Evolutionary conservation across 2,329 filamentous ascomycete genomes (phyloP).

Genomic region (Aspergillus tanneri): DNA sequence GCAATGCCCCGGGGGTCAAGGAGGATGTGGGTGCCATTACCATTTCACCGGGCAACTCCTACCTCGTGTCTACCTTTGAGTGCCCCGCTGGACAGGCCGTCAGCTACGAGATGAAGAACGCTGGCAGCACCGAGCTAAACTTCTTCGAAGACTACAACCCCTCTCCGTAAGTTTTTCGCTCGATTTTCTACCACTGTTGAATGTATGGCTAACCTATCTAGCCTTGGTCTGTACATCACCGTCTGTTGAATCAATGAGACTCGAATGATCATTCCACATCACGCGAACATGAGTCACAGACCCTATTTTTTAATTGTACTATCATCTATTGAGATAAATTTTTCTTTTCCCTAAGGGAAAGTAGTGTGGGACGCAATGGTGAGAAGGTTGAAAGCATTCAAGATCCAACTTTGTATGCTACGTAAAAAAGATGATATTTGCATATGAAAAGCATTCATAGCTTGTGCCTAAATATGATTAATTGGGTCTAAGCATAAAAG

Average conservation of each 20-base stretch:
- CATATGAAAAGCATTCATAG: background rate
- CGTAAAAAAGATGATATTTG: too few relatives aligned
- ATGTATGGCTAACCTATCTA: slow-evolving; percentile 19
- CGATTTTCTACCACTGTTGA: background rate
- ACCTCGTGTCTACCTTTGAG: slow-evolving; percentile 53
- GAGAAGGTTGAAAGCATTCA: too few relatives aligned
- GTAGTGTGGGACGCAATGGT: slow-evolving; percentile 1
- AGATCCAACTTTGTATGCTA: too few relatives aligned
- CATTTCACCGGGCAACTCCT: slow-evolving; percentile 56
- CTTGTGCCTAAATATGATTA: background rate
- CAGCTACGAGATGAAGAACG: slow-evolving; percentile 53
- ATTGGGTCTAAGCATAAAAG: background rate
- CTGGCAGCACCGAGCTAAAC: slow-evolving; percentile 53
- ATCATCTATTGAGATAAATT: background rate
- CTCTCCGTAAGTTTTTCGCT: slow-evolving; percentile 40
- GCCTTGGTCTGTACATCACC: slow-evolving; percentile 45
- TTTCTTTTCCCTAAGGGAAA: background rate
- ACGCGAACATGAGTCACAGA: slow-evolving; percentile 19
- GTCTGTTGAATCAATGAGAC: slow-evolving; percentile 32
- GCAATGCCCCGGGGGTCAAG: slow-evolving; percentile 50
- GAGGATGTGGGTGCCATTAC: slow-evolving; percentile 46
- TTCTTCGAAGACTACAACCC: slow-evolving; percentile 67
- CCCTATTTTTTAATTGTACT: slow-evolving; percentile 4
- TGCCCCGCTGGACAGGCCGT: slow-evolving; percentile 57
- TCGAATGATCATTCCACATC: slow-evolving; percentile 3